Evolutionary conservation across 257 asterid species (phyloP).

Genomic region (Marsdenia floribunda): DNA sequence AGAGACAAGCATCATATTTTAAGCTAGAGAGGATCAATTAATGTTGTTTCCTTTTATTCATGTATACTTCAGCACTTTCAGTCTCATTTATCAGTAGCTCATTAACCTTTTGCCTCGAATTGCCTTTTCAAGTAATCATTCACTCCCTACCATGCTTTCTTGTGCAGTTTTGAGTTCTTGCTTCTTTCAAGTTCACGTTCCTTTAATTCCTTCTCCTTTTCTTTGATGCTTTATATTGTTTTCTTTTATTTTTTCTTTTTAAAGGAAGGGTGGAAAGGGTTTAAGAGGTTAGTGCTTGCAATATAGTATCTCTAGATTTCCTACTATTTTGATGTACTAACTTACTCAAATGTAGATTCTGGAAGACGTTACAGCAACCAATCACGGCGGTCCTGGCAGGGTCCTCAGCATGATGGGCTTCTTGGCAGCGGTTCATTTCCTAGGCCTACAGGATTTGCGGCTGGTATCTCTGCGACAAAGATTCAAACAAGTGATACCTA

Average conservation of each 20-base stretch:
- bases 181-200: background rate
- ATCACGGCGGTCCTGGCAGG: slow-evolving; percentile 74
- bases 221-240: background rate
- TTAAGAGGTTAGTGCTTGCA: background rate
- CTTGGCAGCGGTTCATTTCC: slow-evolving; percentile 98
- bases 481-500: slow-evolving; percentile 46
- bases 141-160: background rate
- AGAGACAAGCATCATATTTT: background rate
- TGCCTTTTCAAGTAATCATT: background rate
- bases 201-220: background rate
- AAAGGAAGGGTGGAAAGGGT: background rate
- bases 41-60: background rate
- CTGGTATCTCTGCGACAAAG: slow-evolving; percentile 61
- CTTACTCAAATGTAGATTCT: slow-evolving; percentile 42
- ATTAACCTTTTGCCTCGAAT: background rate
- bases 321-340: background rate
- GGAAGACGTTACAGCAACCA: slow-evolving; percentile 58
- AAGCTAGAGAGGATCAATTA: background rate
- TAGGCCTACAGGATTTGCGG: slow-evolving; percentile 60
- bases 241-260: background rate
- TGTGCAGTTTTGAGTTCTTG: background rate
- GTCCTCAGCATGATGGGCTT: slow-evolving; percentile 90
- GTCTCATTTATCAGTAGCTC: background rate
- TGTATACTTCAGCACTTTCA: background rate
- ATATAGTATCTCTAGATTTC: background rate